Conservation (phyloP, 1,139 yeast species). For the Yamadazyma blattariae region DNA sequence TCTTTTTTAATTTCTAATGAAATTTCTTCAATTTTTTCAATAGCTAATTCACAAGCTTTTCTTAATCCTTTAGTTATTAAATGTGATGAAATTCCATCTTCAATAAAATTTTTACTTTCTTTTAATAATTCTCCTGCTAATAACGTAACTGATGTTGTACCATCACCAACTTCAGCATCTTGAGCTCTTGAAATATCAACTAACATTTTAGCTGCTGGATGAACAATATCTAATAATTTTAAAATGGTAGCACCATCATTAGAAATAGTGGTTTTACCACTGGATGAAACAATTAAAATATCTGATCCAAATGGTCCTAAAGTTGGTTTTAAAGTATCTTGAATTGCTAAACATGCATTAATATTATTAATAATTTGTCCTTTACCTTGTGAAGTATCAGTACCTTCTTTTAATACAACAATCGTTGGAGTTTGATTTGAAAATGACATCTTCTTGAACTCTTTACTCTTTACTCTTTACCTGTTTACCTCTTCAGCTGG, state of each 20-base stretch:
- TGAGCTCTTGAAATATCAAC: conserved; percentile 96
- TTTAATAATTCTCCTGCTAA: conserved; percentile 92
- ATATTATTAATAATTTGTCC: conserved; percentile 95
- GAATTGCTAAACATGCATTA: conserved; percentile 95
- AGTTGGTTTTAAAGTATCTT: conserved; percentile 92
- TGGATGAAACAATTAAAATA: conserved; percentile 77
- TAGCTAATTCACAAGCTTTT: conserved; percentile 76
- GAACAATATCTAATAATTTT: conserved; percentile 89
- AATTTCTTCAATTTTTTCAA: conserved; percentile 66
- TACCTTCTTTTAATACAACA: conserved; percentile 96
- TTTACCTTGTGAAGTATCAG: conserved; percentile 93
- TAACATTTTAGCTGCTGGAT: conserved; percentile 94
- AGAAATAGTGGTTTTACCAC: conserved; percentile 89
- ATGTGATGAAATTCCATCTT: conserved; percentile 93
- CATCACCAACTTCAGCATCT: conserved; percentile 99
- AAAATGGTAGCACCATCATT: conserved; percentile 98
- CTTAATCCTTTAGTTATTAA: conserved; percentile 85
- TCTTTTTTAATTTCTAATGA: conserved; percentile 63
- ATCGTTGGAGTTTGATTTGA: conserved; percentile 94
- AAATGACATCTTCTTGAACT: conserved; percentile 69
- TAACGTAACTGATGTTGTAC: conserved; percentile 93
- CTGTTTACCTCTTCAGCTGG: conserved; percentile 1
- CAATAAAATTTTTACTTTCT: conserved; percentile 86
- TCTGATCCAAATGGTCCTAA: conserved; percentile 98
- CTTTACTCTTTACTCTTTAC: no score